These are phyloP conservation scores for Diplocarpon rosae DNA, from an alignment of 2,329 filamentous ascomycete genomes.

Conservation along the genomic window DNA sequence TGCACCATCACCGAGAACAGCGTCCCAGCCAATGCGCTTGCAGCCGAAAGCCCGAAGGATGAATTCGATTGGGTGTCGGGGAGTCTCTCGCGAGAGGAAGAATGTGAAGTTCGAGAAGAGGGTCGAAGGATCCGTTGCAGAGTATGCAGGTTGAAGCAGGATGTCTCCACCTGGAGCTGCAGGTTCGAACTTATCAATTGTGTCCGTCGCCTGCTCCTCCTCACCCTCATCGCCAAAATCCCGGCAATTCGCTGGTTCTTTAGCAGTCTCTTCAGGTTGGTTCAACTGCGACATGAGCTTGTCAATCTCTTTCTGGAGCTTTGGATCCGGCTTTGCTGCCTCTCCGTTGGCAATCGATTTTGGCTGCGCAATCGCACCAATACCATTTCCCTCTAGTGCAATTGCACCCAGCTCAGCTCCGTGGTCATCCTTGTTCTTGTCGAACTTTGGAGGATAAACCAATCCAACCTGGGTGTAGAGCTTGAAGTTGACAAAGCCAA, in stretches of 20 bases:
- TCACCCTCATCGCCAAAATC: slow-evolving; percentile 31
- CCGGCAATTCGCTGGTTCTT: slow-evolving; percentile 30
- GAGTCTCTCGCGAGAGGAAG: slow-evolving; percentile 88
- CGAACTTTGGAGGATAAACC: slow-evolving; percentile 93
- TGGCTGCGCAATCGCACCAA: slow-evolving; percentile 40
- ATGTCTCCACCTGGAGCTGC: slow-evolving; percentile 75
- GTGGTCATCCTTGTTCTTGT: slow-evolving; percentile 73
- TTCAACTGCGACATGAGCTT: slow-evolving; percentile 60
- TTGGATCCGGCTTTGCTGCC: slow-evolving; percentile 44
- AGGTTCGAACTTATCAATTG: slow-evolving; percentile 86
- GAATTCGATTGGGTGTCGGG: slow-evolving; percentile 82
- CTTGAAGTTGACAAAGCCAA: slow-evolving; percentile 93
- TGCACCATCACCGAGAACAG: slow-evolving; percentile 78
- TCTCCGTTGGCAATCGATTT: slow-evolving; percentile 42
- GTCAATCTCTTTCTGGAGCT: slow-evolving; percentile 54
- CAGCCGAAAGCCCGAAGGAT: slow-evolving; percentile 89
- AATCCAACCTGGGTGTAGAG: slow-evolving; percentile 85
- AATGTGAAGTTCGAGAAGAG: slow-evolving; percentile 85
- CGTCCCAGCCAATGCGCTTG: slow-evolving; percentile 92
- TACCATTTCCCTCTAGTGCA: slow-evolving; percentile 68
- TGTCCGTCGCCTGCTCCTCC: slow-evolving; percentile 42
- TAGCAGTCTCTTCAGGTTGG: slow-evolving; percentile 33
- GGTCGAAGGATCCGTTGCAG: slow-evolving; percentile 55
- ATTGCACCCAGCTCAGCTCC: slow-evolving; percentile 87
- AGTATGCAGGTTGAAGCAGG: slow-evolving; percentile 64